Percentiles rank a stretch among this genome's conserved stretches.
Evolutionary conservation across 352 stramenopile genomes (phyloP).

Genomic region (Phytophthora pinifolia): DNA sequence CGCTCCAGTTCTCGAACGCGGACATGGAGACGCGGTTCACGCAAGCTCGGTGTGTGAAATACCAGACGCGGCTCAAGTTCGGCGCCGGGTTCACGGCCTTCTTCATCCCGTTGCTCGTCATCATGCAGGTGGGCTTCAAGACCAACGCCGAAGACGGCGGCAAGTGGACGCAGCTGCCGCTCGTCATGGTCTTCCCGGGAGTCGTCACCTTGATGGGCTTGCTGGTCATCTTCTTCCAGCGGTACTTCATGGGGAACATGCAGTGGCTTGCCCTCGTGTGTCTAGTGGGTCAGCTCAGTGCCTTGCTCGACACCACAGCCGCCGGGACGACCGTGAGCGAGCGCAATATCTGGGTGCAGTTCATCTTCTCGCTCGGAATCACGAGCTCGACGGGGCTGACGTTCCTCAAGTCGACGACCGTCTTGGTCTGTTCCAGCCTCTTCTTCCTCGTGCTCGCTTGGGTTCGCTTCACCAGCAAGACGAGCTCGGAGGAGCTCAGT

Average conservation of each 20-base stretch:
- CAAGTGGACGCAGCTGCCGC: conserved; percentile 69
- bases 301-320: conserved; percentile 71
- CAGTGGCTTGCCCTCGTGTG: conserved; percentile 60
- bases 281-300: conserved; percentile 71
- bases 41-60: conserved; percentile 53
- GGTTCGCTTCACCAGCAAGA: conserved; percentile 47
- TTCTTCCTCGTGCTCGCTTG: conserved; percentile 82
- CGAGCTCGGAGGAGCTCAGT: conserved; percentile 44
- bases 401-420: conserved; percentile 64
- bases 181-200: conserved; percentile 81
- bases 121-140: conserved; percentile 88
- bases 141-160: conserved; percentile 47
- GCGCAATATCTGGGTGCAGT: conserved; percentile 86
- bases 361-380: conserved; percentile 84
- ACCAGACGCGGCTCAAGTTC: conserved; percentile 73
- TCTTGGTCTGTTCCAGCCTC: conserved; percentile 57
- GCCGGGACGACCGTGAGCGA: conserved; percentile 75
- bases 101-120: conserved; percentile 82
- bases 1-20: conserved; percentile 64
- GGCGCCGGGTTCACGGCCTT: conserved; percentile 75
- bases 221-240: conserved; percentile 61
- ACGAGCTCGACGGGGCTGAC: conserved; percentile 78
- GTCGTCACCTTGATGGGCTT: conserved; percentile 79
- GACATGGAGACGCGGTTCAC: conserved; percentile 72
- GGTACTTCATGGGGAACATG: conserved; percentile 60